Evolutionary conservation across 345 rosid species (phyloP), one percentile per base, ranked within the genome.

Genomic region (Dimocarpus longan): DNA sequence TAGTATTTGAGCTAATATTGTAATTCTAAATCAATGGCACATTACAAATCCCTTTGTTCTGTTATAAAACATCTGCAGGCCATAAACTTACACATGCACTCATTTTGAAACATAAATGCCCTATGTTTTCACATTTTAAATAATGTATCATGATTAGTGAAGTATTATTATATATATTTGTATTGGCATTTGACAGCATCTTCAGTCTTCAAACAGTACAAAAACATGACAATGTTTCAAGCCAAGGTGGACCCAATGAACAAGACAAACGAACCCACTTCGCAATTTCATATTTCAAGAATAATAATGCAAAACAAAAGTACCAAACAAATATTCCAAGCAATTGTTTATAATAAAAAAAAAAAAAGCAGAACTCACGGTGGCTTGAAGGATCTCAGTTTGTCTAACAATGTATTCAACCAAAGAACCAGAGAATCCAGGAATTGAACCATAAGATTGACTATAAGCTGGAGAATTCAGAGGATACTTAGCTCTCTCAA

Each of bases 401-500:
- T 92, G 86, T 80, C 79, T 84, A 76, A 90, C 78, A 10, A 95
- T 62, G 75, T 85, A 88, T 50, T 89, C 86, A 10, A 84, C 76
- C 79, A 93, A 78, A 13, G 97, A 90, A 71, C 83, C 88, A 21
- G 81, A 74, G 72, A 66, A 85, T 18, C 78, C 89, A 24, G 91
- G 88, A 81, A 89, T 70, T 42, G 84, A 83, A 44, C 73, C 70
- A 6, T 42, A 68, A 46, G 82, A 71, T 5, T 75, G 82, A 12
- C 85, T 68, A 42, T 92, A 90, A 0, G 88, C 64, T 18, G 74
- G 79, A 57, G 86, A 68, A 76, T 95, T 95, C 19, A 81, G 70
- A 0, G 93, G 98, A 54, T 83, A 89, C 80, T 81, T 88, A 26
- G 96, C 88, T 85, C 99, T 89, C 83, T 93, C 97, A n/a, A 95